Evolutionary conservation across 73 alveolate genomes (phyloP).

Genomic region (Tetrahymena malaccensis): DNA sequence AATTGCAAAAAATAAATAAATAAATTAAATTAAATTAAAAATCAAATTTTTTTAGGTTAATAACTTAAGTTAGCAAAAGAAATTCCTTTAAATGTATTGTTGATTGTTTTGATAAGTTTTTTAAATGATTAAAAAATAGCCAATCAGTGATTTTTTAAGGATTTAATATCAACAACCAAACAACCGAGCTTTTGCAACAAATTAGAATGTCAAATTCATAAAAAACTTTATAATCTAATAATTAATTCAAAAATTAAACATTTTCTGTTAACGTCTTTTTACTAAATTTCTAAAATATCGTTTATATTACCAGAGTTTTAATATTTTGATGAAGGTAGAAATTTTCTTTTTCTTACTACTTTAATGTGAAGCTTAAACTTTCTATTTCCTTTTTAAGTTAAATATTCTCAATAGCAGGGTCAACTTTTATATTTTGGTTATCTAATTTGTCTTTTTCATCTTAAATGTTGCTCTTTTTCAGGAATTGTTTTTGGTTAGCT

Average conservation of each 20-base stretch:
- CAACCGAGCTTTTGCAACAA: not conserved
- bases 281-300: no score
- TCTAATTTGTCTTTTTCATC: not conserved
- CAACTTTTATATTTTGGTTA: not conserved
- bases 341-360: not conserved
- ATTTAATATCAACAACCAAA: not conserved
- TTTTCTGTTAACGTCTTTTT: not conserved
- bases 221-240: no score
- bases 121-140: no score
- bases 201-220: no score
- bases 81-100: not conserved
- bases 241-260: not conserved
- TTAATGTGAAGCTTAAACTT: not conserved
- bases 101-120: not conserved
- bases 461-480: not conserved
- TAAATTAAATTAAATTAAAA: not conserved
- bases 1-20: not conserved
- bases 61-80: not conserved
- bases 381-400: not conserved
- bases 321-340: not conserved
- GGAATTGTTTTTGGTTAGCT: not conserved
- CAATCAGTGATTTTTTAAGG: not conserved
- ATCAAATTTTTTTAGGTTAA: not conserved
- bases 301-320: not conserved
- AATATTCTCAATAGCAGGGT: not conserved